A percentile compares a stretch with the other conserved stretches of the same genome.
These are phyloP conservation scores for Corrigiola litoralis DNA, from an alignment of 179 eudicot species.

Conservation along the genomic window DNA sequence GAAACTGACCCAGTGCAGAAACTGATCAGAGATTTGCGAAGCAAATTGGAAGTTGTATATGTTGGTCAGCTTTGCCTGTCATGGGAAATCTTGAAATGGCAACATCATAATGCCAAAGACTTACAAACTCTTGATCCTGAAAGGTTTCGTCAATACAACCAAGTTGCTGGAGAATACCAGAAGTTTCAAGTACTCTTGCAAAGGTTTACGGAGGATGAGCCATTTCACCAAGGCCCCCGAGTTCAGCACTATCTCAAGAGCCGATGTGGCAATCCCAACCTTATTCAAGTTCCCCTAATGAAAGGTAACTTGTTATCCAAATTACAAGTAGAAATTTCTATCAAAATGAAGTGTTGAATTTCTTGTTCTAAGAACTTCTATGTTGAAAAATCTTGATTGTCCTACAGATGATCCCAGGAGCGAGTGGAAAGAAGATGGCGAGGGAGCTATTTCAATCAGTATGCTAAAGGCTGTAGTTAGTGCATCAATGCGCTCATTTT, in stretches of 20 bases:
- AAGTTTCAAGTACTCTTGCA: slow-evolving; percentile 77
- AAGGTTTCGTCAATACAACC: slow-evolving; percentile 46
- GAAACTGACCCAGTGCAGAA: slow-evolving; percentile 56
- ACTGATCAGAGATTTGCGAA: slow-evolving; percentile 45
- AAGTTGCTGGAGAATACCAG: slow-evolving; percentile 70
- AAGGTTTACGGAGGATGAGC: slow-evolving; percentile 78
- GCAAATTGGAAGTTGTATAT: slow-evolving; percentile 60
- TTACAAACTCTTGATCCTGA: slow-evolving; percentile 40
- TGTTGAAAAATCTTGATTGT: neutral
- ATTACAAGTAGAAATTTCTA: neutral
- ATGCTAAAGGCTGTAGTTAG: slow-evolving; percentile 44
- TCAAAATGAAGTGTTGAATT: neutral
- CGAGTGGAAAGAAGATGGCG: slow-evolving; percentile 30
- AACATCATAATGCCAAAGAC: slow-evolving; percentile 50
- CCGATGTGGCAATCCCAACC: slow-evolving; percentile 38
- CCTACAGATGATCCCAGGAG: slow-evolving; percentile 33
- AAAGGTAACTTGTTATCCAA: slow-evolving; percentile 40
- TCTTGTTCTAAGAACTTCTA: neutral
- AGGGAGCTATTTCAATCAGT: slow-evolving; percentile 37
- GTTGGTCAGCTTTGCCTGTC: slow-evolving; percentile 79
- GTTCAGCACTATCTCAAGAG: slow-evolving; percentile 55
- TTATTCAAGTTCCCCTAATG: slow-evolving; percentile 73
- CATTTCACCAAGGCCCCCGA: slow-evolving; percentile 66
- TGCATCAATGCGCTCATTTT: slow-evolving; percentile 61
- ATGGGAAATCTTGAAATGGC: slow-evolving; percentile 89